Conservation (phyloP, 257 asterid genomes). For the Coffea eugenioides region DNA sequence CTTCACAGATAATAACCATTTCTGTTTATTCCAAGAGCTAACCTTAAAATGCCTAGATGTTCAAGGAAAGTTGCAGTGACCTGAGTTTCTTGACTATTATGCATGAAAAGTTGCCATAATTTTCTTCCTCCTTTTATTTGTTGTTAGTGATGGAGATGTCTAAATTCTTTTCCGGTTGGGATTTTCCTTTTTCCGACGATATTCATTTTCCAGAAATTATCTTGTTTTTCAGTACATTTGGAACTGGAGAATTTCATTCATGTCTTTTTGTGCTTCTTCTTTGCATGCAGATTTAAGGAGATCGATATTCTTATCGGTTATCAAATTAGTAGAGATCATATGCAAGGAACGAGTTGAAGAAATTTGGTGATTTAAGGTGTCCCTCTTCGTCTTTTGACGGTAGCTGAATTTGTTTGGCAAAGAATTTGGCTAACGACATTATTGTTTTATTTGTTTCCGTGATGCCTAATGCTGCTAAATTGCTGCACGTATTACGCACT, state of each 20-base stretch:
- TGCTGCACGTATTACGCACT: too few species aligned
- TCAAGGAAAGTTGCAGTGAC: too few species aligned
- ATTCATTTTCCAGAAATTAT: not conserved
- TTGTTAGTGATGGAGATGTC: not conserved
- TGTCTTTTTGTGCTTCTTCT: not conserved
- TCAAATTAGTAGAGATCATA: not conserved
- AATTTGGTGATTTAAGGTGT: constrained; percentile 12
- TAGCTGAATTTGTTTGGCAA: too few species aligned
- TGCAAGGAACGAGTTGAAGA: constrained; percentile 16
- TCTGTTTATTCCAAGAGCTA: too few species aligned
- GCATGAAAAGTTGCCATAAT: not conserved
- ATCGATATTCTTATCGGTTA: not conserved
- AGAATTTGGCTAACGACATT: too few species aligned
- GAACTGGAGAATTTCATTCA: not conserved
- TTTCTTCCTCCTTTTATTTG: not conserved
- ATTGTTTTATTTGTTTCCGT: too few species aligned
- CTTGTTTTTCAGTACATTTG: not conserved
- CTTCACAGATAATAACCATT: too few species aligned
- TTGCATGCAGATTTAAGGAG: constrained; percentile 1
- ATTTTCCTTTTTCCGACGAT: not conserved
- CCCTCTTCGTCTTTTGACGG: not conserved
- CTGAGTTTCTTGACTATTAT: not conserved
- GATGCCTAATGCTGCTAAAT: too few species aligned
- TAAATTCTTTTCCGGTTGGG: not conserved
- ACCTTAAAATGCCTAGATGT: too few species aligned